Conservation (phyloP, 805 yeast species). For the Starmerella khaoyaiensis region DNA sequence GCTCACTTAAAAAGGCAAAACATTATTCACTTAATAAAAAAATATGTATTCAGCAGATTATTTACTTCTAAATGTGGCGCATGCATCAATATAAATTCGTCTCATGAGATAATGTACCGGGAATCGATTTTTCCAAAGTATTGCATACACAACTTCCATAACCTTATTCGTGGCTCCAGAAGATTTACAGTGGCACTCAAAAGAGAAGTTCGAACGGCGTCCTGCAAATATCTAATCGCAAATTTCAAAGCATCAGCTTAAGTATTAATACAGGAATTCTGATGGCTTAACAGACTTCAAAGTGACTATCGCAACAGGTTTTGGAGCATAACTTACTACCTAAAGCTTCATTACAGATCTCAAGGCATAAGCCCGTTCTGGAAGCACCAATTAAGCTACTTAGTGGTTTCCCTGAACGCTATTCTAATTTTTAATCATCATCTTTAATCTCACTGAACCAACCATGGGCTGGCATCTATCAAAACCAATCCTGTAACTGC, state of each 20-base stretch:
- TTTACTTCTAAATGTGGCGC: slow-evolving; percentile 95
- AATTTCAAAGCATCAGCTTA: slow-evolving; percentile 89
- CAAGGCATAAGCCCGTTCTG: slow-evolving; percentile 86
- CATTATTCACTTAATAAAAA: no score
- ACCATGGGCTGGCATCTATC: slow-evolving; percentile 65
- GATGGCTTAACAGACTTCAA: slow-evolving; percentile 68
- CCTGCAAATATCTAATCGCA: slow-evolving; percentile 74
- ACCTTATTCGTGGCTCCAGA: slow-evolving; percentile 36
- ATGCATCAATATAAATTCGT: slow-evolving; percentile 95
- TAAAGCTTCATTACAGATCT: slow-evolving; percentile 67
- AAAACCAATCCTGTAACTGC: slow-evolving; percentile 62
- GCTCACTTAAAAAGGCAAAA: no score
- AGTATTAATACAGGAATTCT: slow-evolving; percentile 88
- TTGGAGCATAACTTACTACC: slow-evolving; percentile 89
- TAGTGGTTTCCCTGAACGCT: slow-evolving; percentile 66
- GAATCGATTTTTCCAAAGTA: slow-evolving; percentile 80
- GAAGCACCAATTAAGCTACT: slow-evolving; percentile 64
- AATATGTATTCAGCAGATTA: no score
- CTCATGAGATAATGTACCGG: slow-evolving; percentile 74
- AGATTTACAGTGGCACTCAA: slow-evolving; percentile 82
- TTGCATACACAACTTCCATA: slow-evolving; percentile 61
- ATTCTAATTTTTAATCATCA: slow-evolving; percentile 91
- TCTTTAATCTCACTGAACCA: slow-evolving; percentile 94
- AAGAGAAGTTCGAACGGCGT: slow-evolving; percentile 56
- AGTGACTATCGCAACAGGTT: slow-evolving; percentile 65